phyloP scores from a whole-genome alignment of 495 filamentous ascomycete species.

The Hypoxylon rickii region DNA sequence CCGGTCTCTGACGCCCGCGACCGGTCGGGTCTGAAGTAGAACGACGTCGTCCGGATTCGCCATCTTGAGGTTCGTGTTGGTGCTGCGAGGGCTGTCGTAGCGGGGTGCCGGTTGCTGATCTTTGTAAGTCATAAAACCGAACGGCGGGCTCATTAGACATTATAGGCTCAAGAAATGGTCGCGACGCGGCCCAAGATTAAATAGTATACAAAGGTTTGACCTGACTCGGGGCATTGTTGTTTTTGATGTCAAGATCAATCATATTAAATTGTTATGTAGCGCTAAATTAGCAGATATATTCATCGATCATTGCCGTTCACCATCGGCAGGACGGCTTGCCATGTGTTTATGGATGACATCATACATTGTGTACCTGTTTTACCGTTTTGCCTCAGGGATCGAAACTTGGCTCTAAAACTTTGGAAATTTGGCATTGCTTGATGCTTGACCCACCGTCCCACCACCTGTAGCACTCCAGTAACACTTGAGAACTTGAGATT shows the following conservation, averaged over 20 bases:
- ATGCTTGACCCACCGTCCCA: no score
- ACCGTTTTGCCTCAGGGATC: conserved; percentile 8
- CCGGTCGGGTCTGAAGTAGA: conserved; percentile 37
- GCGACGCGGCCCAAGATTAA: conserved; percentile 6
- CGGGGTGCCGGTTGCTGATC: conserved; percentile 9
- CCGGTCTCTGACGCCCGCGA: conserved; percentile 27
- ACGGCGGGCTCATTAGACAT: conserved; percentile 29
- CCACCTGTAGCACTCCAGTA: no score
- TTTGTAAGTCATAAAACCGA: conserved; percentile 16
- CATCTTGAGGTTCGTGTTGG: not conserved
- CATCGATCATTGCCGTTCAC: no score
- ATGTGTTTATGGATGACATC: conserved; percentile 17
- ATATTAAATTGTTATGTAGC: no score
- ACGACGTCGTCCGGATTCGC: conserved; percentile 19
- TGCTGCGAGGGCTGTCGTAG: conserved; percentile 2
- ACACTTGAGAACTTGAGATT: no score
- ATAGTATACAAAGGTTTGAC: conserved; percentile 8
- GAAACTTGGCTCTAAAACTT: conserved; percentile 32
- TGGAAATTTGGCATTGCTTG: no score
- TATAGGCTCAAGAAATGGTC: conserved; percentile 4
- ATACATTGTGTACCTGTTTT: conserved; percentile 13
- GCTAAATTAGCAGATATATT: no score
- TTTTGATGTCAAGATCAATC: conserved; percentile 7
- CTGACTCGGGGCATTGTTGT: conserved; percentile 19
- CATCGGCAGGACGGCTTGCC: no score